Conservation (phyloP, 2,329 filamentous ascomycete genomes). For the Ophiocordyceps camponoti-leonardi region DNA sequence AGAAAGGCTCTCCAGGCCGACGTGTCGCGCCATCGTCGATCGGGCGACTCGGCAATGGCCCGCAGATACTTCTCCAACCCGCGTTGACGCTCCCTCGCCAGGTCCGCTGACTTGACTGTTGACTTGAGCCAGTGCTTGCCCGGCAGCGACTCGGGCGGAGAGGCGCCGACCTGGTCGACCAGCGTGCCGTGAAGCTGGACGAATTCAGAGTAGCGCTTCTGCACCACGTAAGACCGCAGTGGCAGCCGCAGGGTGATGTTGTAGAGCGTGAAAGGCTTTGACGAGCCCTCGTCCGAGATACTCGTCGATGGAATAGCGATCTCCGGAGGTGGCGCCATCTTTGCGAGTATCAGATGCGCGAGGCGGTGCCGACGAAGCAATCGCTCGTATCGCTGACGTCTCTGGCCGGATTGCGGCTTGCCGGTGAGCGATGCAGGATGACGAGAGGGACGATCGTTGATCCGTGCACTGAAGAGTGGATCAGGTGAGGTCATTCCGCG, state of each 20-base stretch:
- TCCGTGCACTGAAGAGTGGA: background rate
- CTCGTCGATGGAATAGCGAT: constrained; percentile 53
- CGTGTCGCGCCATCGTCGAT: constrained; percentile 59
- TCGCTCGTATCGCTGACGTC: background rate
- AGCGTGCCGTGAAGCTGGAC: constrained; percentile 46
- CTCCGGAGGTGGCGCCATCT: constrained; percentile 48
- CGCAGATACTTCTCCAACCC: constrained; percentile 56
- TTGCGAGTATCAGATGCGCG: constrained; percentile 1
- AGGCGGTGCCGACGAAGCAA: background rate
- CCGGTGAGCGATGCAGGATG: background rate
- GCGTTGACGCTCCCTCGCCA: constrained; percentile 52
- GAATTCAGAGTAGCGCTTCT: constrained; percentile 76
- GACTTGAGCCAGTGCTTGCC: constrained; percentile 63
- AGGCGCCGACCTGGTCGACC: constrained; percentile 35
- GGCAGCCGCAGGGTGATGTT: constrained; percentile 64
- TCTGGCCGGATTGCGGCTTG: too few relatives aligned
- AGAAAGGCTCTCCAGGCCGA: constrained; percentile 58
- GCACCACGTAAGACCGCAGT: constrained; percentile 55
- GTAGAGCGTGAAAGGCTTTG: constrained; percentile 60
- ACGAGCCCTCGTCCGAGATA: constrained; percentile 27
- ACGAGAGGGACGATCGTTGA: background rate
- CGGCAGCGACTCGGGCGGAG: constrained; percentile 53
- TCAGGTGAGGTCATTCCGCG: background rate
- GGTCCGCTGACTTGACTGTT: constrained; percentile 49
- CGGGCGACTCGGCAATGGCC: constrained; percentile 54